Base-by-base conservation (phyloP, 2,329 filamentous ascomycete genomes). In the Aspergillus novoparasiticus region DNA sequence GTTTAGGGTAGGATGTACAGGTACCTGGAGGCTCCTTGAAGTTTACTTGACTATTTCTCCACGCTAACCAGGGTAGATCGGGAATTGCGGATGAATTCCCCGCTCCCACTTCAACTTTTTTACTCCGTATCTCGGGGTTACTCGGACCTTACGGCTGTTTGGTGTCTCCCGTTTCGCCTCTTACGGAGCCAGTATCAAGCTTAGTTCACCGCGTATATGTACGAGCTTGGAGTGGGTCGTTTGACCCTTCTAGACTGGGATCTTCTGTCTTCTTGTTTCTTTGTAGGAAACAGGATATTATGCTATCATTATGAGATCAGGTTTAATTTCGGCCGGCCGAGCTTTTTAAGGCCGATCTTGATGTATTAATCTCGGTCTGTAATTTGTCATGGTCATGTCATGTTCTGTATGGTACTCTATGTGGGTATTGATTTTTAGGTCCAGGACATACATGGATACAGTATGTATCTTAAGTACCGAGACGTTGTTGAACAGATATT, bases 261-360 rank as follows among this genome's bases (percentile, higher is more conserved):
- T 51, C n/a, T 34, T 34, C 28, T 34, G 6, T 26, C 11, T 14
- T 54, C 21, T 39, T 34, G 34, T 23, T n/a, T 55, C 14, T 55
- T 14, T 14, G 19, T 21, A 36, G 19, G 16, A 54, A 53, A 54
- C 19, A 11, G 21, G 32, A 26, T 21, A 39, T n/a, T 36, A 39
- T 36, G 30, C 30, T 39, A 21, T 59, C 57, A 59, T 59, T 12
- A 59, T 59, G 57, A 59, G 43, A 59, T 59, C 57, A 59, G 45
- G 19, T 36, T 39, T 34, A 51, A 32, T 51, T 9, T 51, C 48
- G 26, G 16, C 16, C 46, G 46, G 26, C 46, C 45, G 26, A 50
- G 46, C 45, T 48, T 36, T 19, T 41, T 11, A 30, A 30, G 26
- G 26, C 46, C 46, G 46, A 48, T 16, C 45, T 48, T 48, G 45